Base-by-base conservation (phyloP, 2,329 filamentous ascomycete species). In the Akanthomyces muscarius region DNA sequence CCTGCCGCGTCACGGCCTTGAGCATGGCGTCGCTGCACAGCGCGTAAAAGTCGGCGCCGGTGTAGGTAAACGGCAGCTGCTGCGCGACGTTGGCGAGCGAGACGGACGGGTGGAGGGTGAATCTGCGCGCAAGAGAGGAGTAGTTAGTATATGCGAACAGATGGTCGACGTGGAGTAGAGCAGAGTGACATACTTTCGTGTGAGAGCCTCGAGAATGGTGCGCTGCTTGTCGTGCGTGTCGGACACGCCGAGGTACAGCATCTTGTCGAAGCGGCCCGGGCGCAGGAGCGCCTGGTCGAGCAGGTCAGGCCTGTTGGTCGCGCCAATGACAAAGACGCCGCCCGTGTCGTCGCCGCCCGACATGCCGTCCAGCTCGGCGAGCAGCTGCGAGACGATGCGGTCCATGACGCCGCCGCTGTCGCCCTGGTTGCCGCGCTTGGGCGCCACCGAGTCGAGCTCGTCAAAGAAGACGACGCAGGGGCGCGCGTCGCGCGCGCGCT, bases 381-480 rank as follows among this genome's bases (percentile, higher is more conserved):
- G 84, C 51, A 99, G 80, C 78, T 98, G 95, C 64, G 90, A 95
- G 58, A 99, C 94, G 68, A 98, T 98, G 62, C 95, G 87, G 74
- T 98, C 95, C 94, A 98, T 98, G 62, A 98, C 95, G 72, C 95
- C 95, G 63, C 95, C 94, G 66, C 92, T 97, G 71, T 98, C 95
- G 55, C 95, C 95, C 75, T 98, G 94, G 71, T 98, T 98, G 44
- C 95, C 95, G 76, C 95, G 85, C 79, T 98, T 98, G 0, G 95
- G 95, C 5, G 95, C 94, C 2, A 98, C 94, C 0, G 91, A 95
- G 75, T 97, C 92, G 68, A 97, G 75, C 74, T 97, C 92, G 71
- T 97, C 92, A 71, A 97, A 96, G 81, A 97, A 97, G 57, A 97
- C 92, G 55, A 94, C 90, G 68, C 92, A 96, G 7, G 92, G 92